Base-by-base conservation (phyloP, 2,329 filamentous ascomycete genomes). In the Fusarium buxicola region DNA sequence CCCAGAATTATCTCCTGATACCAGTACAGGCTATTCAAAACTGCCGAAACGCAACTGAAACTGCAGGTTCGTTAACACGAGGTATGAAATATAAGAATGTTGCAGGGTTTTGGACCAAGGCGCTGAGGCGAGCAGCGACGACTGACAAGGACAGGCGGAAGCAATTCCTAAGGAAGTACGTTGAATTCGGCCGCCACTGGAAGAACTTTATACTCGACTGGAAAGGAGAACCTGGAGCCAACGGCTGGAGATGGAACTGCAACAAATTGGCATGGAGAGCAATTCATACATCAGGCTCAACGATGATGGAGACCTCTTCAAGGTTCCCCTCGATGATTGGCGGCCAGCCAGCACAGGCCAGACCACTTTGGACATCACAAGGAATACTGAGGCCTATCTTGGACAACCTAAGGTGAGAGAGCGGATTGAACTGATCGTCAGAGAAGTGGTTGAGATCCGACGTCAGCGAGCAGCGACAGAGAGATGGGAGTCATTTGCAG, bases 401-500 rank as follows among this genome's bases (percentile, higher is more conserved):
- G 4, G 16, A 0, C 9, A 11, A 0, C 1, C 3, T 1, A 10
- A 11, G 2, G 21, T 51, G 0, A 10, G 0, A 0, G 10, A 9
- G 0, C 9, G 6, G 2, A 44, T 56, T 5, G 7, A 0, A 1
- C 6, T 5, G 0, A 44, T 56, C 1, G 53, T 39, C 0, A 4
- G 0, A 0, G 25, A 38, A 3, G 32, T 39, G 0, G 48, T 53
- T 1, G 27, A 18, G 0, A 24, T 52, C 15, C 32, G 53, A 5
- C 47, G 47, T 2, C 6, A 8, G 7, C 39, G 53, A 3, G 39
- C 47, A 1, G 31, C 8, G 1, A 56, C 53, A 0, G 39, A 45
- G 1, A 41, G 44, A 1, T 56, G 48, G 39, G 53, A 56, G 32
- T 2, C 47, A 0, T 56, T 56, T 5, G 48, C 39, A 3, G 25